Percentiles rank a stretch among this genome's conserved stretches.
phyloP scores from a whole-genome alignment of 2,329 filamentous ascomycete species.

The Aspergillus pseudoviridinutans region DNA sequence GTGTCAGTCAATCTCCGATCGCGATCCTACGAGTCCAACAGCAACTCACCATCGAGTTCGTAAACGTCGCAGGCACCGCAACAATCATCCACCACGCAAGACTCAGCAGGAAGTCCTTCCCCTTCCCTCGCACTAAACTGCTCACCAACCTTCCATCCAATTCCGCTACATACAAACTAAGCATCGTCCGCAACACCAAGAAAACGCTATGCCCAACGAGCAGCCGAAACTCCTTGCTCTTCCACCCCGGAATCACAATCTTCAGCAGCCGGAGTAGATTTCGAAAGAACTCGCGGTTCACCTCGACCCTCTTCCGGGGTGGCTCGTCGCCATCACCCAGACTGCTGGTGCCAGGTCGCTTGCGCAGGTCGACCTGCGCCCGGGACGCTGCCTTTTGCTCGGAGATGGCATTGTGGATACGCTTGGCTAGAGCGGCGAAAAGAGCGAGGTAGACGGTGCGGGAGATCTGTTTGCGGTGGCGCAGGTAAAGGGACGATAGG shows the following conservation, averaged over 20 bases:
- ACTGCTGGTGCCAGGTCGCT: conserved; percentile 47
- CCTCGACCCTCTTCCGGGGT: conserved; percentile 73
- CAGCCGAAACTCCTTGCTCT: conserved; percentile 80
- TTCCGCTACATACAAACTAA: conserved; percentile 93
- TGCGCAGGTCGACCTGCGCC: conserved; percentile 59
- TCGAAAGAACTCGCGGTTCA: conserved; percentile 83
- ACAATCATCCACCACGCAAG: conserved; percentile 99
- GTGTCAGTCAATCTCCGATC: conserved; percentile 1
- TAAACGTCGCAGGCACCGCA: conserved; percentile 92
- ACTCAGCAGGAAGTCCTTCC: conserved; percentile 80
- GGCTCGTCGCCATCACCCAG: conserved; percentile 28
- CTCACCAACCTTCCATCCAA: conserved; percentile 93
- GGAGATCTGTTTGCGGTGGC: conserved; percentile 76
- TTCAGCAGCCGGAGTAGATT: conserved; percentile 72
- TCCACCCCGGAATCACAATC: conserved; percentile 88
- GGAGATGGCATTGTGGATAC: conserved; percentile 83
- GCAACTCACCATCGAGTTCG: conserved; percentile 85
- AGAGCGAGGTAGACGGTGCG: conserved; percentile 79
- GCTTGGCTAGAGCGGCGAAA: conserved; percentile 74
- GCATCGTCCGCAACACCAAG: conserved; percentile 80
- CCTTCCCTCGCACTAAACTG: conserved; percentile 83
- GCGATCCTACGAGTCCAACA: background rate
- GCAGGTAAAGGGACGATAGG: conserved; percentile 69
- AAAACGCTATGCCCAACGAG: conserved; percentile 91
- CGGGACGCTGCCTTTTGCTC: conserved; percentile 84